Base-by-base conservation (phyloP, 306 rosid genomes). In the Lithocarpus polystachyus region DNA sequence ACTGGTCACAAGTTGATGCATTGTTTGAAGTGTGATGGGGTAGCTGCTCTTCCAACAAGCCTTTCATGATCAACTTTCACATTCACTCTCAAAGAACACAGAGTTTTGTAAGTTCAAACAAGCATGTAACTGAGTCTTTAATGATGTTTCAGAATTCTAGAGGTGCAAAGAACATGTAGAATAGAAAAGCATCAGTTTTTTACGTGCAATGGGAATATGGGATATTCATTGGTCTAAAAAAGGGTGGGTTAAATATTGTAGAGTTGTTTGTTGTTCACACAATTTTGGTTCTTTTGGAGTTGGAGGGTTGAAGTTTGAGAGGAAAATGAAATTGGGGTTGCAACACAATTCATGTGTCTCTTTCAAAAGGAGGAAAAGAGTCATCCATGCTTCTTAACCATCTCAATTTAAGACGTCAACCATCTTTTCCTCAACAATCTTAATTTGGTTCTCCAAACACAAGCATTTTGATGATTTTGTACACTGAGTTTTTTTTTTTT, bases 331-430 rank as follows among this genome's bases (percentile, higher is more conserved):
- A 23, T 24, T 48, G 68, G 67, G 60, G 26, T 28, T 43, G 62
- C 76, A 80, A 87, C 92, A 82, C 92, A 73, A 79, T 78, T 86
- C 84, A n/a, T 84, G 92, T 85, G 92, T 77, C 86, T 77, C 71
- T 35, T 24, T 20, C 28, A 53, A 31, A 83, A 81, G 69, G 57
- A 81, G 68, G 69, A 73, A 54, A 31, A 80, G 59, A 78, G 37
- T 75, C 68, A 68, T 77, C 78, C 82, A 84, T 82, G 89, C 77
- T 84, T 62, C 74, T 87, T 71, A 87, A 85, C 92, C 76, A 82
- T 85, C 70, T 70, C 85, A 55, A 56, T 40, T 26, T 57, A 72
- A 79, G 77, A 82, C 68, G 76, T 52, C 40, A 86, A 68, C 86
- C 70, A 24, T 76, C 55, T 74, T 45, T 62, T 78, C 55, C 57